Evolutionary conservation across 2,329 filamentous ascomycete genomes (phyloP).

Genomic region (Colletotrichum zoysiae): DNA sequence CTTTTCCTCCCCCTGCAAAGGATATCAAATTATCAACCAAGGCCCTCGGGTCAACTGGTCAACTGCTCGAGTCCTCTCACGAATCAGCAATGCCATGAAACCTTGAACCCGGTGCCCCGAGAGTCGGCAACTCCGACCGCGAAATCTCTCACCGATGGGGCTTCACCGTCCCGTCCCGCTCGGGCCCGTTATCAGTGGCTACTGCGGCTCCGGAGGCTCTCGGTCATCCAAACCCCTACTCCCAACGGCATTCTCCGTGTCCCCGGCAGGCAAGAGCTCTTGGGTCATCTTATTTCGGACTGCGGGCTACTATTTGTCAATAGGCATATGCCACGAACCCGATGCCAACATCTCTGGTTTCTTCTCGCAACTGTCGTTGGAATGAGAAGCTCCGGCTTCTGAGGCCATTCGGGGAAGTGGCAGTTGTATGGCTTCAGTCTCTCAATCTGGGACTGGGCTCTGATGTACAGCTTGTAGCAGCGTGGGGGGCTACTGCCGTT

Average conservation of each 20-base stretch:
- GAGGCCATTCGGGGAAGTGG: too few relatives aligned
- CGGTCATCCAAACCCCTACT: neutral
- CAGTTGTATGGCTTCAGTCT: too few relatives aligned
- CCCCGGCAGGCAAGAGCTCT: neutral
- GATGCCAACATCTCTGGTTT: neutral
- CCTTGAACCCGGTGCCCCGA: conserved; percentile 11
- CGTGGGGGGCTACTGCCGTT: neutral
- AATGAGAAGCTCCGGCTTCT: neutral
- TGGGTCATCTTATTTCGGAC: neutral
- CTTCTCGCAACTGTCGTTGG: neutral
- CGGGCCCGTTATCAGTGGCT: conserved; percentile 11
- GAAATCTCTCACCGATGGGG: neutral
- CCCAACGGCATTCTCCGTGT: neutral
- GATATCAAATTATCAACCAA: neutral
- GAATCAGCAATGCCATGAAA: conserved; percentile 4
- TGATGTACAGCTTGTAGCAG: neutral
- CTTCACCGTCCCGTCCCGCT: conserved; percentile 28
- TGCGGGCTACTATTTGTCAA: neutral
- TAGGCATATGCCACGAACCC: neutral
- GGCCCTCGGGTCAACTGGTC: neutral
- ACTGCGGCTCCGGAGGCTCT: neutral
- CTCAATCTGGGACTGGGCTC: too few relatives aligned
- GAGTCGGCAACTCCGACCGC: conserved; percentile 27
- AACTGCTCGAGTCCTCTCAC: neutral
- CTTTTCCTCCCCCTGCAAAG: neutral